A percentile compares a stretch with the other conserved stretches of the same genome.
phyloP scores from a whole-genome alignment of 345 rosid species.

The Aurinia saxatilis region DNA sequence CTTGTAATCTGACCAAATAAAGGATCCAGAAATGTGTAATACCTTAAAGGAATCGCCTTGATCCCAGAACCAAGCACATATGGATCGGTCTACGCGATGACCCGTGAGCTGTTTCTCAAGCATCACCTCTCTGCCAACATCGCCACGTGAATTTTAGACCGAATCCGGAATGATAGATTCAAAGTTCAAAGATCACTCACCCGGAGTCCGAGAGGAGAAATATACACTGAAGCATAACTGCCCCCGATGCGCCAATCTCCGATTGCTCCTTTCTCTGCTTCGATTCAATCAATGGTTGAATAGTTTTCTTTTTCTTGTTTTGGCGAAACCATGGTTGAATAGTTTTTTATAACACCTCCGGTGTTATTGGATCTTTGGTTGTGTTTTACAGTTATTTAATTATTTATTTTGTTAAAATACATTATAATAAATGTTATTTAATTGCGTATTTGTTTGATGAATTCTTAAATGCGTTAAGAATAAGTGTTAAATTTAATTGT shows the following conservation, averaged over 20 bases:
- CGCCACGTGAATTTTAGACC: neutral
- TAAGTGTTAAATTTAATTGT: too few relatives aligned
- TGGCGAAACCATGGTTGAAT: too few relatives aligned
- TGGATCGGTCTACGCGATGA: constrained; percentile 87
- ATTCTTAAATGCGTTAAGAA: too few relatives aligned
- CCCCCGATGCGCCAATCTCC: neutral
- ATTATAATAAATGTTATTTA: too few relatives aligned
- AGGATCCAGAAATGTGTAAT: neutral
- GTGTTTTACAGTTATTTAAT: too few relatives aligned
- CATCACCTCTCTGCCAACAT: constrained; percentile 68
- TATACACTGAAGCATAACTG: constrained; percentile 86
- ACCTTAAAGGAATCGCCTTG: constrained; percentile 76
- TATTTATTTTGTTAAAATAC: too few relatives aligned
- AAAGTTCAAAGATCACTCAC: constrained; percentile 29
- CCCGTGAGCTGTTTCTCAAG: constrained; percentile 97
- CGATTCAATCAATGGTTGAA: too few relatives aligned
- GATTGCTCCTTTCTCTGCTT: neutral
- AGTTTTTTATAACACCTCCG: too few relatives aligned
- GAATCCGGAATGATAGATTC: neutral
- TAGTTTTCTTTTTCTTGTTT: too few relatives aligned
- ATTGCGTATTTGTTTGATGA: too few relatives aligned
- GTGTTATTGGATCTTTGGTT: too few relatives aligned
- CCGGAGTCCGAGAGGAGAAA: constrained; percentile 93
- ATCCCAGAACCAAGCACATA: constrained; percentile 97
- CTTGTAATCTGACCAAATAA: too few relatives aligned